Conservation (phyloP, 768 basidiomycete species). For the Termitomyces sp. region DNA sequence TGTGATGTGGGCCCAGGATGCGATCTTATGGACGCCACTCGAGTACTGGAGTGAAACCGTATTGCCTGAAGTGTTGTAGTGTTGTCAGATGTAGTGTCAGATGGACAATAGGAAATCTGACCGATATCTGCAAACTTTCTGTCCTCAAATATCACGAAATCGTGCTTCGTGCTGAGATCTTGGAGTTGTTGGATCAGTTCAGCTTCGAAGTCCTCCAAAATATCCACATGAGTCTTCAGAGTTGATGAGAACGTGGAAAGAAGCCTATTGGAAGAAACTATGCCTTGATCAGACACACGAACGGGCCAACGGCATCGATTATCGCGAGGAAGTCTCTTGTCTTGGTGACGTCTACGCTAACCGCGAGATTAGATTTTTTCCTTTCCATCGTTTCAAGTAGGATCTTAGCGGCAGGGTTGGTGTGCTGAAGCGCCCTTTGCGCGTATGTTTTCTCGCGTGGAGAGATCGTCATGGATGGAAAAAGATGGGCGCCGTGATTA, state of each 20-base stretch:
- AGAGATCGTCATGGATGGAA: slow-evolving; percentile 20
- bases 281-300: slow-evolving; percentile 94
- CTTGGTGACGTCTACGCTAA: slow-evolving; percentile 91
- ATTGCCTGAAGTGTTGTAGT: slow-evolving; percentile 67
- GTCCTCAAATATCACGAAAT: slow-evolving; percentile 97
- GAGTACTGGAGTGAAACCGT: slow-evolving; percentile 95
- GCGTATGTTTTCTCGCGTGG: slow-evolving; percentile 51
- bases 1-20: slow-evolving; percentile 94
- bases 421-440: slow-evolving; percentile 48
- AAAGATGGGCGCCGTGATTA: slow-evolving; percentile 4
- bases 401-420: slow-evolving; percentile 72
- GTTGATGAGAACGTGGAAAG: slow-evolving; percentile 18
- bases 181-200: slow-evolving; percentile 65
- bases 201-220: slow-evolving; percentile 85
- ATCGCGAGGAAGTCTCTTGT: slow-evolving; percentile 76
- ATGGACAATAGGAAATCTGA: slow-evolving; percentile 25
- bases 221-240: slow-evolving; percentile 90
- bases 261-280: slow-evolving; percentile 17
- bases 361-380: slow-evolving; percentile 89
- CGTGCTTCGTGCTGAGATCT: slow-evolving; percentile 69
- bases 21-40: slow-evolving; percentile 87
- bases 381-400: slow-evolving; percentile 79
- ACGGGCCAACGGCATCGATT: slow-evolving; percentile 84
- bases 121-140: slow-evolving; percentile 99
- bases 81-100: too few species aligned